Evolutionary conservation across 768 basidiomycete species (phyloP).

Genomic region (Amanita rimosa): DNA sequence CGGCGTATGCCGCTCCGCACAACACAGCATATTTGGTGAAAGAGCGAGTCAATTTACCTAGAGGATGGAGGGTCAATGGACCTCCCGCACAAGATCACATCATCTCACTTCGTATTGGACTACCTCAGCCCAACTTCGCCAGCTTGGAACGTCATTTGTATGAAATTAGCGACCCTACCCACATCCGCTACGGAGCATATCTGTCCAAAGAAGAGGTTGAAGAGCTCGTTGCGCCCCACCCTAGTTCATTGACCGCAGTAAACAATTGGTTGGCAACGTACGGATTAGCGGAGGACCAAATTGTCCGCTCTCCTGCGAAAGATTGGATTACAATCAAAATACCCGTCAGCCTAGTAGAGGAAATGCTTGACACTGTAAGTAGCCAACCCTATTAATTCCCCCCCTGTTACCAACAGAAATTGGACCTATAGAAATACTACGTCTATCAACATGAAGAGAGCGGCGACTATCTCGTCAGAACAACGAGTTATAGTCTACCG

Average conservation of each 20-base stretch:
- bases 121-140: slow-evolving; percentile 40
- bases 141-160: slow-evolving; percentile 39
- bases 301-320: slow-evolving; percentile 47
- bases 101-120: slow-evolving; percentile 47
- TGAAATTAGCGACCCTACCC: slow-evolving; percentile 48
- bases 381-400: background rate
- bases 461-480: slow-evolving; percentile 48
- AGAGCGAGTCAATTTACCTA: slow-evolving; percentile 28
- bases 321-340: slow-evolving; percentile 60
- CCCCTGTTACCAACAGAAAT: background rate
- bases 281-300: slow-evolving; percentile 35
- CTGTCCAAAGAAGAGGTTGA: slow-evolving; percentile 60
- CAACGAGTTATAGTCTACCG: slow-evolving; percentile 62
- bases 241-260: slow-evolving; percentile 39
- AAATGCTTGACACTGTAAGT: slow-evolving; percentile 61
- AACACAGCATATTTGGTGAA: slow-evolving; percentile 25
- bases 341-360: slow-evolving; percentile 48
- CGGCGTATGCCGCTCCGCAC: slow-evolving; percentile 11
- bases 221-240: slow-evolving; percentile 44
- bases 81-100: slow-evolving; percentile 31
- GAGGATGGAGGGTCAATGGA: slow-evolving; percentile 33
- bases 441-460: slow-evolving; percentile 44
- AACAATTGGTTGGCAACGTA: slow-evolving; percentile 50
- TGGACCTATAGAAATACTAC: slow-evolving; percentile 39
- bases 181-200: slow-evolving; percentile 41